Conservation (phyloP, 176 grass and related monocot species). For the Elymus sibiricus region DNA sequence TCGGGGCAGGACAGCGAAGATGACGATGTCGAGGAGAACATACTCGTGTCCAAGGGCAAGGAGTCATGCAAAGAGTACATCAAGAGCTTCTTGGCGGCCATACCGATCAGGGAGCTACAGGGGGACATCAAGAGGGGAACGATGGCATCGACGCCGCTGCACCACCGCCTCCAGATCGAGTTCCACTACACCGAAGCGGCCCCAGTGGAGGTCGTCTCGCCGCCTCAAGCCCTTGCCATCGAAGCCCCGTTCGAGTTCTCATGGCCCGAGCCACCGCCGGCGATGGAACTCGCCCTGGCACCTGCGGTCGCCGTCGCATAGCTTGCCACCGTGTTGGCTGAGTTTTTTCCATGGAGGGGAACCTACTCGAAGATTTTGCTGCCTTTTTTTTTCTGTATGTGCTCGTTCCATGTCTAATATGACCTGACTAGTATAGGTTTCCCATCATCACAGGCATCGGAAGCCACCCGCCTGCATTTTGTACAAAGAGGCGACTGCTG, state of each 20-base stretch:
- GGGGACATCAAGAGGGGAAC: slow-evolving; percentile 55
- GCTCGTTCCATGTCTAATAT: slow-evolving; percentile 18
- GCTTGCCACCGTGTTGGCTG: not conserved
- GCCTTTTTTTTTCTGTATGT: not conserved
- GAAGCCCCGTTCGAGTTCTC: slow-evolving; percentile 40
- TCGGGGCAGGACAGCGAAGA: slow-evolving; percentile 21
- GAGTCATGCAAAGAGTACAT: slow-evolving; percentile 88
- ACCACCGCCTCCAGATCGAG: slow-evolving; percentile 81
- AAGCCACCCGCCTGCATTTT: slow-evolving; percentile 38
- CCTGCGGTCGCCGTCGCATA: slow-evolving; percentile 21
- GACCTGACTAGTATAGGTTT: slow-evolving; percentile 27
- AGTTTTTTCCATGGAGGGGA: not conserved
- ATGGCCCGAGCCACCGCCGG: slow-evolving; percentile 35
- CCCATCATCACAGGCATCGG: not conserved
- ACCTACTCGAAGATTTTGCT: slow-evolving; percentile 17
- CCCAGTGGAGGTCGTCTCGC: not conserved
- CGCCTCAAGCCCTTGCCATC: not conserved
- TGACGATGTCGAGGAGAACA: slow-evolving; percentile 11
- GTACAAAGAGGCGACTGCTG: slow-evolving; percentile 39
- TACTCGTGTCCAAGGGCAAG: slow-evolving; percentile 44
- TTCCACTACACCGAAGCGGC: slow-evolving; percentile 62
- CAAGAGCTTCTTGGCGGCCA: slow-evolving; percentile 80
- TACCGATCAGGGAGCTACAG: slow-evolving; percentile 73
- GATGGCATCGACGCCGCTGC: slow-evolving; percentile 46
- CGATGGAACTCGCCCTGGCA: slow-evolving; percentile 22